Conservation (phyloP, 75 land plant species). For the Pseudotsuga menziesii region DNA sequence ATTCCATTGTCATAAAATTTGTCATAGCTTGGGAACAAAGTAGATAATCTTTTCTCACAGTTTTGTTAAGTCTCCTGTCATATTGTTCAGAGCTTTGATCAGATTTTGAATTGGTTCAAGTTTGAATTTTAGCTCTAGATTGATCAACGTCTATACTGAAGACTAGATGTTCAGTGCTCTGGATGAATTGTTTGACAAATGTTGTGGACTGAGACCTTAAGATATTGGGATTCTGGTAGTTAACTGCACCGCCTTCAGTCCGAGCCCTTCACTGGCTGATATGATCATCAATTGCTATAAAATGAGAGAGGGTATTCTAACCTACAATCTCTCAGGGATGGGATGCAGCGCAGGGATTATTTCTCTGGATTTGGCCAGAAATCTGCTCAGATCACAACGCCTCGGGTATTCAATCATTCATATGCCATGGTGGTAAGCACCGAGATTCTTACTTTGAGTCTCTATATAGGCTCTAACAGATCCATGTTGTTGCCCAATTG, state of each 20-base stretch:
- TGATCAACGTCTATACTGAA: too few relatives aligned
- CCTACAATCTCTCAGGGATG: constrained; percentile 89
- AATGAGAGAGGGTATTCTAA: constrained; percentile 81
- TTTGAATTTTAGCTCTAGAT: too few relatives aligned
- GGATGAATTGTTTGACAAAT: constrained; percentile 86
- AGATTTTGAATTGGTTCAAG: too few relatives aligned
- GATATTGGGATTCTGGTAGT: constrained; percentile 90
- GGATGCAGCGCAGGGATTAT: constrained; percentile 90
- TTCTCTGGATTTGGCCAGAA: constrained; percentile 68
- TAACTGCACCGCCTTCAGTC: constrained; percentile 91
- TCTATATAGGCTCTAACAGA: too few relatives aligned
- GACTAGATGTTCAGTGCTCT: constrained; percentile 61
- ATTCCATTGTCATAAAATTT: constrained; percentile 17
- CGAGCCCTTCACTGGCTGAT: constrained; percentile 87
- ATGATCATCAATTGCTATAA: constrained; percentile 92
- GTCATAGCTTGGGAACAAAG: constrained; percentile 14
- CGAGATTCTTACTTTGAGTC: constrained; percentile 41
- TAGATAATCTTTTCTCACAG: too few relatives aligned
- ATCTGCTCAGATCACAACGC: constrained; percentile 51
- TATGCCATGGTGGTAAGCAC: constrained; percentile 88
- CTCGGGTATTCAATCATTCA: constrained; percentile 62
- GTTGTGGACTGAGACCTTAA: constrained; percentile 53
- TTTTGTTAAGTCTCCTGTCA: too few relatives aligned
- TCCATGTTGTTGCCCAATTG: too few relatives aligned
- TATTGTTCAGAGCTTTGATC: too few relatives aligned